A percentile compares a stretch with the other conserved stretches of the same genome.
Evolutionary conservation across 2,329 filamentous ascomycete genomes (phyloP).

Genomic region (Capronia coronata): DNA sequence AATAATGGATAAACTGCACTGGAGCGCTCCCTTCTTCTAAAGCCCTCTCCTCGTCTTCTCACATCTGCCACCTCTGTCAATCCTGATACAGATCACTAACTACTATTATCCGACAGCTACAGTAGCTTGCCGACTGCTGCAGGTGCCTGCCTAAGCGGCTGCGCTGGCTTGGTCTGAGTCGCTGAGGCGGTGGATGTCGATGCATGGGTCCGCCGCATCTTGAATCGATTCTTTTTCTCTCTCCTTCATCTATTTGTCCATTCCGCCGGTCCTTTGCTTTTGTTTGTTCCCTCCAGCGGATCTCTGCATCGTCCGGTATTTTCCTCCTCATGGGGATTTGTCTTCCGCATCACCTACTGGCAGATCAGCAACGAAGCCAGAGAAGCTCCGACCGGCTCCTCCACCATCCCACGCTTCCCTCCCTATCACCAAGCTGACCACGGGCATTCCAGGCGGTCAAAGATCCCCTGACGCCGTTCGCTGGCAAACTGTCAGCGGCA

Average conservation of each 20-base stretch:
- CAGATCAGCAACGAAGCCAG: neutral
- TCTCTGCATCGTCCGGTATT: neutral
- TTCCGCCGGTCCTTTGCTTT: neutral
- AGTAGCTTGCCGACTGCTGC: conserved; percentile 2
- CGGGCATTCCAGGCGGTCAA: neutral
- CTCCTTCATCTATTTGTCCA: too few relatives aligned
- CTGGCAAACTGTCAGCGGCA: conserved; percentile 3
- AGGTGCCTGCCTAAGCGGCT: conserved; percentile 24
- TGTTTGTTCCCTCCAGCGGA: neutral
- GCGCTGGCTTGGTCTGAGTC: conserved; percentile 18
- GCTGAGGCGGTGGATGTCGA: conserved; percentile 5
- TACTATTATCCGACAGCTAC: too few relatives aligned
- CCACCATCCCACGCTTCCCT: too few relatives aligned
- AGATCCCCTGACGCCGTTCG: neutral
- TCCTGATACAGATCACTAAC: too few relatives aligned
- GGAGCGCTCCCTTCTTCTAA: too few relatives aligned
- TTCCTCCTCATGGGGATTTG: too few relatives aligned
- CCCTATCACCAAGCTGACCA: too few relatives aligned
- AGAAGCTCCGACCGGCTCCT: too few relatives aligned
- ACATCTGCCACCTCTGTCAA: too few relatives aligned
- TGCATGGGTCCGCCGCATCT: neutral
- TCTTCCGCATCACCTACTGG: too few relatives aligned
- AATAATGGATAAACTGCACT: too few relatives aligned
- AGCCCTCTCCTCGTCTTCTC: too few relatives aligned
- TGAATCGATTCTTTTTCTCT: neutral